Evolutionary conservation across 177 flowering plant genomes (phyloP), one percentile per base, ranked within the genome.

Genomic region (Vitis hybrid): DNA sequence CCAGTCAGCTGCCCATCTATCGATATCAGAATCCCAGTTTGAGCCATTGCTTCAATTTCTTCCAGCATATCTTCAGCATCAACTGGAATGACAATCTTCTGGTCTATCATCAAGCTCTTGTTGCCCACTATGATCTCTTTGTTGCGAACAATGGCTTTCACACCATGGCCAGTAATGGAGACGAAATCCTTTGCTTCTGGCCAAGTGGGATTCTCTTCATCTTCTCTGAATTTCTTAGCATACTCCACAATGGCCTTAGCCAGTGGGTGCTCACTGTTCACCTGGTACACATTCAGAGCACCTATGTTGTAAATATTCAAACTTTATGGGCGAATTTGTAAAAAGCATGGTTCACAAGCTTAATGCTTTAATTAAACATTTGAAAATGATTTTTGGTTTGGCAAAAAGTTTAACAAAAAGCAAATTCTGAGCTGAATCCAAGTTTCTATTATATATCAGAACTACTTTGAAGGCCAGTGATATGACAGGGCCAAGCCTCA

Each of bases 201-300:
- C 90, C 88, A 87, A 12, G 71, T 45, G 20, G 67, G 84, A 55
- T 65, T 80, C 67, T 83, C 89, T 57, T 82, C 82, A 29, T 84
- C 88, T 61, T 76, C 86, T 71, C 75, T 76, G 66, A 86, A 80
- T 57, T 83, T 87, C 74, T 85, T 88, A 51, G 97, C 94, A 69
- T 88, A 84, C 77, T 90, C 93, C 1, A 92, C 87, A 54, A 88
- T 80, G 58, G 98, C 95, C 81, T 92, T 94, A 22, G 92, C 98
- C 63, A 94, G 70, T 6, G 97, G 97, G 69, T 94, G 97, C 77
- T 92, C 97, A 67, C 97, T 93, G 81, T 90, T 92, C 14, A 77
- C 88, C 96, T 92, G 73, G 61, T 54, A 19, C 63, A 26, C 19
- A n/a, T 15, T 19, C 22, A 69, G 26, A 2, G 26, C 26, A 22